Evolutionary conservation across 208 protist genomes (phyloP), one percentile per base, ranked within the genome.

Genomic region (Trypanosoma cruzi): DNA sequence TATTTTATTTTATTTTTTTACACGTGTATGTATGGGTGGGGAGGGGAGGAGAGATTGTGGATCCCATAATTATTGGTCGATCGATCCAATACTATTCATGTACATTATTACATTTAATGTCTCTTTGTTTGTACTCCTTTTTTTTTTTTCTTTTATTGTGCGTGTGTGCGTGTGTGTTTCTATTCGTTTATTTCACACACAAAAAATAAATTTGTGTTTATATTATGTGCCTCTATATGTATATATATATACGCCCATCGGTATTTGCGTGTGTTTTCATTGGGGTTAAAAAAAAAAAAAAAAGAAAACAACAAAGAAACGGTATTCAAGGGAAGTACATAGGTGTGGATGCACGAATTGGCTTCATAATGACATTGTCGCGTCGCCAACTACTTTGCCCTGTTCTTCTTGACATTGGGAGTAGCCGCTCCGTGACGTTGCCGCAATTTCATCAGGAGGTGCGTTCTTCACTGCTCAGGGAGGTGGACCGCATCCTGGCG

Each of bases 331-430:
- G 48, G 4, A 53, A 24, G 13, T 44, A 44, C 13, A 44, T 53
- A 53, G 7, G 7, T 53, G 36, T 48, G 20, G 16, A 18, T 34
- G n/a, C n/a, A n/a, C n/a, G n/a, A n/a, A n/a, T n/a, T n/a, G n/a
- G n/a, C n/a, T n/a, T n/a, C n/a, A n/a, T n/a, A n/a, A 68, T 63
- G 50, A n/a, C 29, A 14, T 32, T 53, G 28, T 16, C 31, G n/a
- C 37, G 18, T n/a, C 44, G 28, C 11, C 22, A 3, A 5, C 61
- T 31, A n/a, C 4, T 75, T 40, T 75, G 69, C 29, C 63, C 63
- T 36, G 54, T 75, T 50, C 56, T 75, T 18, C 11, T 75, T 24
- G 56, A 69, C 56, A 75, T 75, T 62, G 70, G 63, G n/a, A 69
- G 70, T 29, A 75, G 70, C 29, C 46, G 70, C 34, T 42, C 63